A percentile compares a stretch with the other conserved stretches of the same genome.
These are phyloP conservation scores for Aspergillus unguis DNA, from an alignment of 2,329 filamentous ascomycete genomes.

Conservation along the genomic window DNA sequence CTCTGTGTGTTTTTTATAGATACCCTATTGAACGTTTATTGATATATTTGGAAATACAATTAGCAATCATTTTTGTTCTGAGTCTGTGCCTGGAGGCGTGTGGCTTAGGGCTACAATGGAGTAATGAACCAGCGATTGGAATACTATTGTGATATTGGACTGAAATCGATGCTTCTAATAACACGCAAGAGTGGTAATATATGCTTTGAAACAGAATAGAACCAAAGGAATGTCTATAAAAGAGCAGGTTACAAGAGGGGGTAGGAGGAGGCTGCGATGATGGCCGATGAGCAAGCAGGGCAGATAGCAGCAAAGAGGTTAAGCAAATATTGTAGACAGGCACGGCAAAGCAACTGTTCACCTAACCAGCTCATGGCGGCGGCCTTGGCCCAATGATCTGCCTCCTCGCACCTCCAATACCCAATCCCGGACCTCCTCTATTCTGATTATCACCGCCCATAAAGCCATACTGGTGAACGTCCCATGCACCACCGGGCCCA, in stretches of 20 bases:
- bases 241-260: neutral
- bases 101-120: too few relatives aligned
- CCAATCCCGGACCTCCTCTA: constrained; percentile 48
- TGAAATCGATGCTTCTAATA: neutral
- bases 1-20: too few relatives aligned
- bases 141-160: neutral
- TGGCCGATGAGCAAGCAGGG: neutral
- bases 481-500: constrained; percentile 54
- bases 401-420: constrained; percentile 55
- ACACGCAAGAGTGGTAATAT: neutral
- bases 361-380: constrained; percentile 29
- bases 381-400: constrained; percentile 63
- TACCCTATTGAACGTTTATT: too few relatives aligned
- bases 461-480: constrained; percentile 64
- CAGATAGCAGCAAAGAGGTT: neutral
- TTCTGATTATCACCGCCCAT: constrained; percentile 62
- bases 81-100: too few relatives aligned
- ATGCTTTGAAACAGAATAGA: neutral
- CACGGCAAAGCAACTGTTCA: neutral
- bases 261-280: neutral
- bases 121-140: too few relatives aligned
- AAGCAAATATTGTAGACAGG: neutral
- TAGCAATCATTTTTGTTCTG: too few relatives aligned
- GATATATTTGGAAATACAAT: too few relatives aligned
- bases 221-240: neutral